These are phyloP conservation scores for Penicillium atrosanguineum DNA, from an alignment of 495 filamentous ascomycete genomes.

Conservation along the genomic window DNA sequence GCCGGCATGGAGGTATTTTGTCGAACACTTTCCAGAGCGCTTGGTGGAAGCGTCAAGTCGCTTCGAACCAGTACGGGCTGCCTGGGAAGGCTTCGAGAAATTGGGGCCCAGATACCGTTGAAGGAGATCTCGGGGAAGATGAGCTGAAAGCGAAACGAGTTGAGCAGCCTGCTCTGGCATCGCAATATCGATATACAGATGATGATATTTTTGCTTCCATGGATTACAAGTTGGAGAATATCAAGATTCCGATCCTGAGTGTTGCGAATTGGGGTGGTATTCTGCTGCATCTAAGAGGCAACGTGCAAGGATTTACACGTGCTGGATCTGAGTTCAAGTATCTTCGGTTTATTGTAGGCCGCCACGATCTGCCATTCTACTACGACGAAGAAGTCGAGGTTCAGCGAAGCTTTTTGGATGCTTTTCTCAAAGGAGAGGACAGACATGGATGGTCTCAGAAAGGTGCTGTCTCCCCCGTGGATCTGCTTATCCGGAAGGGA, in stretches of 20 bases:
- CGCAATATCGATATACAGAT: background rate
- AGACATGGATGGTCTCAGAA: constrained; percentile 50
- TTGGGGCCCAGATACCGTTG: constrained; percentile 48
- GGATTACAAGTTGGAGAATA: constrained; percentile 51
- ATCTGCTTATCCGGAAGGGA: constrained; percentile 50
- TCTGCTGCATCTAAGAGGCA: constrained; percentile 59
- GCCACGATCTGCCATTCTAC: constrained; percentile 66
- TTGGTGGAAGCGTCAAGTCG: constrained; percentile 58
- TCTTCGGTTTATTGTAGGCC: constrained; percentile 58
- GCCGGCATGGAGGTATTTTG: constrained; percentile 59
- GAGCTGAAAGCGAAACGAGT: constrained; percentile 39
- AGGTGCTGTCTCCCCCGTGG: constrained; percentile 40
- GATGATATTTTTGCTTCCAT: background rate
- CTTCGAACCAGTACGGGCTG: constrained; percentile 54
- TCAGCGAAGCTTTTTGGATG: constrained; percentile 57
- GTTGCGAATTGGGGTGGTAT: constrained; percentile 66
- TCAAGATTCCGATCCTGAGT: constrained; percentile 56
- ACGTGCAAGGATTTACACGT: constrained; percentile 55
- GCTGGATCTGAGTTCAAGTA: constrained; percentile 52
- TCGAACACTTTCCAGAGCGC: constrained; percentile 54
- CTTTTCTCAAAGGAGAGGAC: constrained; percentile 59
- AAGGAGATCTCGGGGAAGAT: constrained; percentile 50
- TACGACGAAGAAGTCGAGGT: constrained; percentile 57
- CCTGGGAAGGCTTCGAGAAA: constrained; percentile 8
- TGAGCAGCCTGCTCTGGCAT: background rate